Conservation (phyloP, 768 basidiomycete genomes). For the Leccinum aurantiacum region DNA sequence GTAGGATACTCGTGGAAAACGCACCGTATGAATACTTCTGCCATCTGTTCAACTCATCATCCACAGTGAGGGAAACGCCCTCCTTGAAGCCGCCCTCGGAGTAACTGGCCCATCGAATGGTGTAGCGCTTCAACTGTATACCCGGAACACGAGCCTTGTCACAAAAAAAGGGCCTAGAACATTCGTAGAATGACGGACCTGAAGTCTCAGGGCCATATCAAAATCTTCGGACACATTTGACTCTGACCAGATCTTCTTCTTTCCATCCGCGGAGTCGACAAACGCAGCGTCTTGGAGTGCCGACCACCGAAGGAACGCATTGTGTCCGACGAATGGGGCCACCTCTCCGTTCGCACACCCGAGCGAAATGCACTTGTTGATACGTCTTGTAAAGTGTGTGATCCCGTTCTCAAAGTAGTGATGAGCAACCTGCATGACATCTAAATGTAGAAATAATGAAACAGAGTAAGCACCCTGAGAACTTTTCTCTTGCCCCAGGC, state of each 20-base stretch:
- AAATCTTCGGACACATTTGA: conserved; percentile 69
- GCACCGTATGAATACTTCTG: conserved; percentile 81
- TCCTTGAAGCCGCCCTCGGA: conserved; percentile 88
- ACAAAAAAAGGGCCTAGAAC: not conserved
- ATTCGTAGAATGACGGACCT: conserved; percentile 30
- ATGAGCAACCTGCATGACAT: conserved; percentile 88
- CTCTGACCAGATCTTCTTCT: conserved; percentile 78
- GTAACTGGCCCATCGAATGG: conserved; percentile 73
- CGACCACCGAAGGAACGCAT: conserved; percentile 88
- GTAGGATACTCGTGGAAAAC: conserved; percentile 4
- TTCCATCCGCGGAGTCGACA: conserved; percentile 46
- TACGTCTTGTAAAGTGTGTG: conserved; percentile 83
- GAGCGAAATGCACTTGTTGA: conserved; percentile 82
- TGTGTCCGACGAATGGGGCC: conserved; percentile 79
- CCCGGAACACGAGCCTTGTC: not conserved
- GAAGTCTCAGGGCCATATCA: conserved; percentile 60
- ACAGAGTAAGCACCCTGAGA: conserved; percentile 1
- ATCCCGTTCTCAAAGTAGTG: conserved; percentile 93
- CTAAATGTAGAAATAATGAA: conserved; percentile 31
- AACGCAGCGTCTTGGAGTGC: conserved; percentile 86
- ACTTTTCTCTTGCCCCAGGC: not conserved
- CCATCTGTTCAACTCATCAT: conserved; percentile 94
- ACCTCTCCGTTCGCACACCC: conserved; percentile 79
- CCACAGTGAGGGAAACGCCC: conserved; percentile 88
- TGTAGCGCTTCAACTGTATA: conserved; percentile 22